These are phyloP conservation scores for Alopecurus myosuroides DNA, from an alignment of 176 grass and related monocot genomes.

Conservation along the genomic window DNA sequence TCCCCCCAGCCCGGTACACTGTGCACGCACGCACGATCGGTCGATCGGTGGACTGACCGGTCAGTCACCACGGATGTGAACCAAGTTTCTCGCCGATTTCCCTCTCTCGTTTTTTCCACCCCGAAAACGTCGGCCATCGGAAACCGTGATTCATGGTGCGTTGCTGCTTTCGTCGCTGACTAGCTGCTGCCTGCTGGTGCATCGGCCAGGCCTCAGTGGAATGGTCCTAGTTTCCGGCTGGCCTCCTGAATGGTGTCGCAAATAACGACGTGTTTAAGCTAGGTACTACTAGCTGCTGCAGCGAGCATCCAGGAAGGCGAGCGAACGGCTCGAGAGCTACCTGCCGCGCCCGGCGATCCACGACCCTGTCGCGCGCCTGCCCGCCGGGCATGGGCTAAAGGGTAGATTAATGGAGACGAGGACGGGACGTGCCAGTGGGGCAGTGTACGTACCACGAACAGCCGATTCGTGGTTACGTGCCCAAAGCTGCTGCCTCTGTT, in stretches of 20 bases:
- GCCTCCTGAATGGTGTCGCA: not conserved
- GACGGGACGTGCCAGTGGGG: not conserved
- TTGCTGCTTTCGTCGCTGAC: not conserved
- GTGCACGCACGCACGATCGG: not conserved
- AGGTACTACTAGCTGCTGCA: not conserved
- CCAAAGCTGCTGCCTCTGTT: not conserved
- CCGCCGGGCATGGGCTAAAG: not conserved
- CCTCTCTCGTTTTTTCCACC: not conserved
- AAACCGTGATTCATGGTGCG: not conserved
- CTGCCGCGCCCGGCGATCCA: not conserved
- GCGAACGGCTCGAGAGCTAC: constrained; percentile 27
- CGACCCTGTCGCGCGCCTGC: not conserved
- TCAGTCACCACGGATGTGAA: not conserved
- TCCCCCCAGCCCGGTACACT: not conserved
- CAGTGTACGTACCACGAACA: not conserved
- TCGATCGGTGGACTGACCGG: not conserved
- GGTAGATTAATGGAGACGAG: constrained; percentile 8
- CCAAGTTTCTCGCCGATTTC: not conserved
- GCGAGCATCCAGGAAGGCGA: not conserved
- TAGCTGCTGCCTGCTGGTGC: not conserved
- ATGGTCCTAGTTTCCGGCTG: constrained; percentile 9
- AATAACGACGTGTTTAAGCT: not conserved
- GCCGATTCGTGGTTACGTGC: not conserved
- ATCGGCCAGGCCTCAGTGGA: not conserved
- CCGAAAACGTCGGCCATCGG: not conserved